Evolutionary conservation across 306 rosid genomes (phyloP).

Genomic region (Medicago lupulina): DNA sequence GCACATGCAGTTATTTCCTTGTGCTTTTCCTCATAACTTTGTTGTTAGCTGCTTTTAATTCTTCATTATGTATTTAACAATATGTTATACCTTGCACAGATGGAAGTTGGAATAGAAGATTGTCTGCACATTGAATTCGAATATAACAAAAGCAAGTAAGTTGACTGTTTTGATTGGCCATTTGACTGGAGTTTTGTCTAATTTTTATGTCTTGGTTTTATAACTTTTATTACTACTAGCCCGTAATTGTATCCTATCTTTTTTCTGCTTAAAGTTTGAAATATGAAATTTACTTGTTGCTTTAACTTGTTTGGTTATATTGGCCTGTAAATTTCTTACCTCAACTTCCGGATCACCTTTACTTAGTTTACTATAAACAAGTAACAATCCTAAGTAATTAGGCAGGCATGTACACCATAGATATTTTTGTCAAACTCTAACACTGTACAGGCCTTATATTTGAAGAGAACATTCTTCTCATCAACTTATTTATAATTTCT

Average conservation of each 20-base stretch:
- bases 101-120: constrained; percentile 99
- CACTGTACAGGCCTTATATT: not conserved
- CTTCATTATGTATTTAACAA: constrained; percentile 36
- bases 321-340: constrained; percentile 11
- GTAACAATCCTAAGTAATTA: constrained; percentile 22
- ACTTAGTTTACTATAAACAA: constrained; percentile 14
- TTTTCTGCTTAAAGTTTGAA: constrained; percentile 31
- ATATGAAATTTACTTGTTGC: constrained; percentile 21
- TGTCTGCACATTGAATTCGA: constrained; percentile 98
- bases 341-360: not conserved
- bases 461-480: constrained; percentile 19
- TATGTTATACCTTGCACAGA: constrained; percentile 58
- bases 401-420: constrained; percentile 10
- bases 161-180: constrained; percentile 38
- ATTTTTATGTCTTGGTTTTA: not conserved
- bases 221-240: not conserved
- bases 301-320: constrained; percentile 14
- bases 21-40: constrained; percentile 31
- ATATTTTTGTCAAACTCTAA: constrained; percentile 17
- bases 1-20: constrained; percentile 30
- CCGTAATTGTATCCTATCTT: constrained; percentile 4
- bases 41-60: constrained; percentile 34
- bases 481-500: not conserved
- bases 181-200: constrained; percentile 26
- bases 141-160: constrained; percentile 99